Evolutionary conservation across 805 yeast species (phyloP).

Genomic region (Metschnikowia rubicola): DNA sequence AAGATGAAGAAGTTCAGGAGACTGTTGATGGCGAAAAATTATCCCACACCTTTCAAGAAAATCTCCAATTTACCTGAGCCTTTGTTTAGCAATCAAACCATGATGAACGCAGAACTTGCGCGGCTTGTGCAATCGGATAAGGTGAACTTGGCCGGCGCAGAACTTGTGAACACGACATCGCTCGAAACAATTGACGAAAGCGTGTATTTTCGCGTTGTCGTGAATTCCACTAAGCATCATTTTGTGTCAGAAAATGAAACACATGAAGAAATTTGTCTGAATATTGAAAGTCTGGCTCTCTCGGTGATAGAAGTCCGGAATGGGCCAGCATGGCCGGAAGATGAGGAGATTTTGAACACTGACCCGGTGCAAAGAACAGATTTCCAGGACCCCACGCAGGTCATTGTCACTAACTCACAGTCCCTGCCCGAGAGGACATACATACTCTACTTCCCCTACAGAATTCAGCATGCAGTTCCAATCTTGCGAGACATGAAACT

Average conservation of each 20-base stretch:
- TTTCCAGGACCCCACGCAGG: slow-evolving; percentile 43
- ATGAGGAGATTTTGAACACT: slow-evolving; percentile 34
- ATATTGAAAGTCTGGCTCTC: not conserved
- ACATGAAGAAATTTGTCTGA: not conserved
- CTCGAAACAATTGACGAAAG: slow-evolving; percentile 36
- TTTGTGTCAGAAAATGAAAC: not conserved
- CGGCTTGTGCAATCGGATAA: slow-evolving; percentile 25
- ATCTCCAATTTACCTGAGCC: slow-evolving; percentile 35
- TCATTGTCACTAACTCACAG: slow-evolving; percentile 42
- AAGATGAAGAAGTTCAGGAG: slow-evolving; percentile 30
- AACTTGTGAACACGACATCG: slow-evolving; percentile 24
- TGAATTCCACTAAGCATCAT: slow-evolving; percentile 30
- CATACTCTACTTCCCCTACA: slow-evolving; percentile 44
- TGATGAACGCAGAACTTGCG: slow-evolving; percentile 31
- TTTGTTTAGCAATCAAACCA: slow-evolving; percentile 32
- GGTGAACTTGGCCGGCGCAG: slow-evolving; percentile 17
- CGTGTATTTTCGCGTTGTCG: slow-evolving; percentile 34
- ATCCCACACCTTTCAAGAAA: slow-evolving; percentile 35
- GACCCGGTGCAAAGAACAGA: slow-evolving; percentile 40
- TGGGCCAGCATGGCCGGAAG: slow-evolving; percentile 40
- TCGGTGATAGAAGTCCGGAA: slow-evolving; percentile 41
- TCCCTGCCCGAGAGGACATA: slow-evolving; percentile 20
- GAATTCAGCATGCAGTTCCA: slow-evolving; percentile 47
- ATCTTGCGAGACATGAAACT: slow-evolving; percentile 30
- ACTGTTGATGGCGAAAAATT: slow-evolving; percentile 28